phyloP scores from a whole-genome alignment of 331 rosid genomes.

The Malus hybrid region DNA sequence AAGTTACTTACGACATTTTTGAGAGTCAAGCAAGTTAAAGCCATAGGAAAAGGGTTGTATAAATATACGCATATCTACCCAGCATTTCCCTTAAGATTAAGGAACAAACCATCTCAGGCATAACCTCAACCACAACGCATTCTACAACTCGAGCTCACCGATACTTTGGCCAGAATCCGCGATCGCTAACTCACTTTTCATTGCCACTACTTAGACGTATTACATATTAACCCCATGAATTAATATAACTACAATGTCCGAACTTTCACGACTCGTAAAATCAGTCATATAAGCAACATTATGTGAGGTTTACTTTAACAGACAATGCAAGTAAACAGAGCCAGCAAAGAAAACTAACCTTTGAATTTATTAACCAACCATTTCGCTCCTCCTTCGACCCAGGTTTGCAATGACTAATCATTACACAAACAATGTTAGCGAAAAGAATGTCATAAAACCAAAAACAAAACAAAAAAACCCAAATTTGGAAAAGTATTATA shows the following conservation, averaged over 20 bases:
- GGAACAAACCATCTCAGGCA: neutral
- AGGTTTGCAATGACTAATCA: conserved; percentile 59
- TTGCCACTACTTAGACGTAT: neutral
- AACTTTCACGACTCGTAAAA: neutral
- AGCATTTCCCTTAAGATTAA: neutral
- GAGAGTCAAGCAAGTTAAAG: neutral
- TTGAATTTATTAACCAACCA: conserved; percentile 89
- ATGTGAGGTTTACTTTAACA: neutral
- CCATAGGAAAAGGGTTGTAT: neutral
- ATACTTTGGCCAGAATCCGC: neutral
- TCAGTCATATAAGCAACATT: neutral
- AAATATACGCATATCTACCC: neutral
- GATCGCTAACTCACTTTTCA: neutral
- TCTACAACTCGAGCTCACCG: neutral
- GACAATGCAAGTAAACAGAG: neutral
- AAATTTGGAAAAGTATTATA: neutral
- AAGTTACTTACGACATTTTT: neutral
- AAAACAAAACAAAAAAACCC: neutral
- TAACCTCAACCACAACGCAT: neutral
- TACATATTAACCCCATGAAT: neutral
- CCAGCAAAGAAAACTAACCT: conserved; percentile 45
- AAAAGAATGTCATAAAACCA: neutral
- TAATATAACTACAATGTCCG: neutral
- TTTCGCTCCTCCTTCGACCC: conserved; percentile 73
- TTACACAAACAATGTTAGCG: conserved; percentile 20